Evolutionary conservation across 768 basidiomycete genomes (phyloP).

Genomic region (Auricularia auricula-judae): DNA sequence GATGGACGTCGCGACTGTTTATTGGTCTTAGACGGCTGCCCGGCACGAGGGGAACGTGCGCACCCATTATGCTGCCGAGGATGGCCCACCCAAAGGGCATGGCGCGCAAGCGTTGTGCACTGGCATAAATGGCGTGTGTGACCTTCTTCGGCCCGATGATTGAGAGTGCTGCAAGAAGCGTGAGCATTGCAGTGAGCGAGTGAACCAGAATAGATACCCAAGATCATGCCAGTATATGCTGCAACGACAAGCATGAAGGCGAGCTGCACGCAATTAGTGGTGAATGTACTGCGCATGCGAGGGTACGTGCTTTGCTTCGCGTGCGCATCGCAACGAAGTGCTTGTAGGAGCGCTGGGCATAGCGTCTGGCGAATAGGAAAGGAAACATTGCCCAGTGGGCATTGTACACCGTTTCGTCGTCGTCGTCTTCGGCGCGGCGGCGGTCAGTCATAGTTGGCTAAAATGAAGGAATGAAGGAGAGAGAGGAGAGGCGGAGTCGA

Average conservation of each 20-base stretch:
- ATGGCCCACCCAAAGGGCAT: slow-evolving; percentile 53
- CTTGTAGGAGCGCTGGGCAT: background rate
- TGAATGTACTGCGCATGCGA: background rate
- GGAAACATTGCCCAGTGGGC: background rate
- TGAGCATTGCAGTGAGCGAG: background rate
- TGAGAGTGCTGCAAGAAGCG: background rate
- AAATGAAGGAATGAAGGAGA: background rate
- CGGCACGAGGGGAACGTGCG: slow-evolving; percentile 11
- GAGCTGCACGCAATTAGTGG: background rate
- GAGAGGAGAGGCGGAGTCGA: background rate
- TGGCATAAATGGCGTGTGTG: slow-evolving; percentile 40
- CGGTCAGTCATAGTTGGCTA: background rate
- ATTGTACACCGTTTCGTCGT: background rate
- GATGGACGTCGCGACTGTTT: slow-evolving; percentile 23
- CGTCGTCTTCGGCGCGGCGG: background rate
- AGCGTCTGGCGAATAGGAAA: background rate
- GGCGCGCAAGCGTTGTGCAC: slow-evolving; percentile 48
- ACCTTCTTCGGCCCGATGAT: background rate
- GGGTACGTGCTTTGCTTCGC: background rate
- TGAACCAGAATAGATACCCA: background rate
- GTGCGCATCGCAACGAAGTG: background rate
- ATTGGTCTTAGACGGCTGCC: background rate
- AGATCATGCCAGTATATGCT: background rate
- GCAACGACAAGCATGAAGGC: background rate
- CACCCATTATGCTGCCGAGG: slow-evolving; percentile 42